Evolutionary conservation across 2,329 filamentous ascomycete species (phyloP), one percentile per base, ranked within the genome.

Genomic region (Penicillium sclerotiorum): DNA sequence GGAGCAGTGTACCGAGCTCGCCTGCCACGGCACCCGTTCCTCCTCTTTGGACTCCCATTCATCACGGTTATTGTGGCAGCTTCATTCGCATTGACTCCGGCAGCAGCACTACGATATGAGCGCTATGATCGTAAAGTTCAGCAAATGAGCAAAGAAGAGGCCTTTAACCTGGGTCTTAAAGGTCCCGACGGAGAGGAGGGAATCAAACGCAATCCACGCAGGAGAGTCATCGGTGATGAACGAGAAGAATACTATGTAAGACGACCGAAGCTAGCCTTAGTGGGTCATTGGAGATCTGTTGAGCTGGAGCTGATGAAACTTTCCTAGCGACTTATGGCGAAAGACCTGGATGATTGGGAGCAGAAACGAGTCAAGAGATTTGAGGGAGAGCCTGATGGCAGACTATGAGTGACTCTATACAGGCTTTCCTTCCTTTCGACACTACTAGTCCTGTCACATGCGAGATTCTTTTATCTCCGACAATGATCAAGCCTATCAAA

Each of bases 341-440:
- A 95, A 71, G 94, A 97, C 67, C 75, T 97, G 53, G 93, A 99
- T 65, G 83, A 90, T 66, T 99, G 94, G 94, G 93, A 97, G 70
- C 94, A 97, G 74, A 95, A 94, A 74, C 85, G 95, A 45, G 91
- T 97, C 9, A 85, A 96, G 76, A 80, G 94, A 67, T 80, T 96
- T 53, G 86, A 89, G 17, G 94, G 94, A 59, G 95, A 99, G 72
- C 88, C 84, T 53, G 93, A 99, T 70, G 93, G 93, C 27, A 82
- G 89, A 43, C 69, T 96, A 59, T 87, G 71, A 79, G n/a, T 43
- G 15, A 36, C 15, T 9, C 9, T 17, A 18, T 8, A 35, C 8
- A 35, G 28, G 11, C 28, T 6, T 32, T 32, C 11, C 11, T 13
- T 32, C 28, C 15, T n/a, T 6, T 32, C 15, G 5, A 13, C 11